Conservation (phyloP, 2,329 filamentous ascomycete species). For the Geosmithia morbida region DNA sequence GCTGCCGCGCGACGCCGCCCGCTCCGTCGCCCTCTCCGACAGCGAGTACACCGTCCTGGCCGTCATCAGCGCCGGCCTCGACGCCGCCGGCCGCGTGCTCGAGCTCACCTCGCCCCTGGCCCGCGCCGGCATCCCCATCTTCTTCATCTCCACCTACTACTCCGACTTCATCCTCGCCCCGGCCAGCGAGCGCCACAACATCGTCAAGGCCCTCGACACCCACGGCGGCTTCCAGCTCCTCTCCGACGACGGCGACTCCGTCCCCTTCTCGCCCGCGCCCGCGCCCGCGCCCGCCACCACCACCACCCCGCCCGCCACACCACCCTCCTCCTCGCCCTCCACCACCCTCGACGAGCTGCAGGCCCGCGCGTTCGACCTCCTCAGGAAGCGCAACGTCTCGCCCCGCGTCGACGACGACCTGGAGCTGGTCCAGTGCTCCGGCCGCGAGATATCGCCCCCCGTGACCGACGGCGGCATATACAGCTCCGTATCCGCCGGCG, state of each 20-base stretch:
- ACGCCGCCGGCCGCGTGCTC: conserved; percentile 80
- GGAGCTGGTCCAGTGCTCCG: conserved; percentile 71
- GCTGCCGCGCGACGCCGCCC: conserved; percentile 39
- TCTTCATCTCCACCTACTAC: conserved; percentile 98
- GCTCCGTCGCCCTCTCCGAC: conserved; percentile 56
- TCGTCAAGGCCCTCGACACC: conserved; percentile 61
- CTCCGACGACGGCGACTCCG: conserved; percentile 56
- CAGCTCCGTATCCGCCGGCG: background rate
- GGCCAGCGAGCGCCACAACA: conserved; percentile 54
- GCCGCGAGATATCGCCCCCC: conserved; percentile 32
- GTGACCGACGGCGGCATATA: conserved; percentile 16
- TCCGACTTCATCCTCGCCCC: conserved; percentile 94
- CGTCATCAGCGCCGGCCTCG: conserved; percentile 78
- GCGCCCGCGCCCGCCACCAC: conserved; percentile 11
- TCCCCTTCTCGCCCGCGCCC: conserved; percentile 20
- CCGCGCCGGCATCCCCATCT: conserved; percentile 85
- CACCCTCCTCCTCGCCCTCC: conserved; percentile 54
- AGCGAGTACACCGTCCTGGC: conserved; percentile 83
- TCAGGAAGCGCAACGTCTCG: conserved; percentile 62
- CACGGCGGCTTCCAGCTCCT: conserved; percentile 62
- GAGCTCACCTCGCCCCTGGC: conserved; percentile 85
- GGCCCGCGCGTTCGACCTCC: conserved; percentile 64
- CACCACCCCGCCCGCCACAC: conserved; percentile 42
- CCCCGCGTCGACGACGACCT: conserved; percentile 57
- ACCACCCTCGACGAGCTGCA: conserved; percentile 69